Evolutionary conservation across 2,329 filamentous ascomycete species (phyloP), one percentile per base, ranked within the genome.

Genomic region (Epichloe elymi): DNA sequence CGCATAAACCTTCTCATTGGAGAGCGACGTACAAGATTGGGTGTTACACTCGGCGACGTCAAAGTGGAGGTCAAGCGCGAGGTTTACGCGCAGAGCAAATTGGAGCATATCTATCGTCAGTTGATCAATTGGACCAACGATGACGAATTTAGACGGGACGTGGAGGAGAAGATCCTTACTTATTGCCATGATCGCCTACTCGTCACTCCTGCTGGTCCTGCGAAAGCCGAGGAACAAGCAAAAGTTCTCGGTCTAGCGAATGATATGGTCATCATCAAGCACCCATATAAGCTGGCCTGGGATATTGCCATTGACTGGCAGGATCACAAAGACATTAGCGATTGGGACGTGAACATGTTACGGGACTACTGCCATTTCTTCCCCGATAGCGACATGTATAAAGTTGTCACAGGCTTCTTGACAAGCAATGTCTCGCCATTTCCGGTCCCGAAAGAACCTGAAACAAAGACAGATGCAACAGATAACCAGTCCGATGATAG

Each of bases 201-300:
- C 8, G 82, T 86, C 30, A 73, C 88, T 15, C 79, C 83, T 3
- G 54, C 74, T 1, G 80, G 83, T 3, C 65, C 70, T 3, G 71
- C 82, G 52, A 97, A 97, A 67, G 63, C 69, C 1, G 67, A 73
- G 17, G 89, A 94, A 65, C 78, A 86, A 26, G 72, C 80, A 37
- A 82, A 85, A 56, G 84, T 95, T 0, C 69, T 85, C 60, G 83
- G 85, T 53, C 72, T 93, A 49, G 89, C 91, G 0, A 81, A 83
- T 55, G 93, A 91, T 54, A 95, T 98, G 86, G 91, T 98, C 54
- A 86, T 95, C 53, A 93, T 98, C 64, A 90, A 91, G 59, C 89
- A 97, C 59, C 87, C 88, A 0, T 95, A 85, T 67, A 80, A 84
- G 56, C 74, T 94, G 15, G 93, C 93, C 0, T 98, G 94, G 94